Evolutionary conservation across 192 early-diverging fungal genomes (phyloP).

Genomic region (Piromyces sp.): DNA sequence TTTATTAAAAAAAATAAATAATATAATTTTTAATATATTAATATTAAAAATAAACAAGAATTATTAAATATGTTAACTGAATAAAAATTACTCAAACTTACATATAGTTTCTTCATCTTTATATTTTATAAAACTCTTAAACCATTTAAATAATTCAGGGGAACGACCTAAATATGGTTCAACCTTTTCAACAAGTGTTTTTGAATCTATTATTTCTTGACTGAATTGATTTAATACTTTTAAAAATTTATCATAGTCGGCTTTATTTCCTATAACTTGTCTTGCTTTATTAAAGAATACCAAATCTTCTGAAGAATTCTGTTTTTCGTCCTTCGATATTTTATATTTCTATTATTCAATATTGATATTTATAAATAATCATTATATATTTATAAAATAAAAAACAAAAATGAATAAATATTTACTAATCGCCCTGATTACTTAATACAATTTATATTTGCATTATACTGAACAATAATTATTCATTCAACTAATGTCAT

Average conservation of each 20-base stretch:
- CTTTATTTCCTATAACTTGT: conserved; percentile 65
- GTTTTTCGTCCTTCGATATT: conserved; percentile 14
- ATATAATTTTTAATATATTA: too few relatives aligned
- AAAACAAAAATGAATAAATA: too few relatives aligned
- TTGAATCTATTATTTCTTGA: conserved; percentile 75
- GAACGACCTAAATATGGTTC: conserved; percentile 65
- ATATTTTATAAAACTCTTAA: conserved; percentile 72
- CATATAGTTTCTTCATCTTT: conserved; percentile 49
- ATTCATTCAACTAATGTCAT: too few relatives aligned
- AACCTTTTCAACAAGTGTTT: conserved; percentile 69
- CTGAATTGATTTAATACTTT: conserved; percentile 86
- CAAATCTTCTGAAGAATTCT: conserved; percentile 53
- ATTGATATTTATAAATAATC: too few relatives aligned
- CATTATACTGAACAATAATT: too few relatives aligned
- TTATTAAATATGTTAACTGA: too few relatives aligned
- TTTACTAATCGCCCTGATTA: too few relatives aligned
- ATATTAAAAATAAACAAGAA: too few relatives aligned
- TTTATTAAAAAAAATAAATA: conserved; percentile 10
- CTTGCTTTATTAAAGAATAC: conserved; percentile 88
- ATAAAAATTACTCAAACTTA: conserved; percentile 6
- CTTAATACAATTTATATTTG: too few relatives aligned
- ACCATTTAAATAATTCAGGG: conserved; percentile 82
- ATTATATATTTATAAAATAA: too few relatives aligned
- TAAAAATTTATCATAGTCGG: conserved; percentile 85
- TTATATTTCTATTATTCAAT: neutral